These are phyloP conservation scores for Fusarium xylarioides DNA, from an alignment of 2,329 filamentous ascomycete species.

Conservation along the genomic window DNA sequence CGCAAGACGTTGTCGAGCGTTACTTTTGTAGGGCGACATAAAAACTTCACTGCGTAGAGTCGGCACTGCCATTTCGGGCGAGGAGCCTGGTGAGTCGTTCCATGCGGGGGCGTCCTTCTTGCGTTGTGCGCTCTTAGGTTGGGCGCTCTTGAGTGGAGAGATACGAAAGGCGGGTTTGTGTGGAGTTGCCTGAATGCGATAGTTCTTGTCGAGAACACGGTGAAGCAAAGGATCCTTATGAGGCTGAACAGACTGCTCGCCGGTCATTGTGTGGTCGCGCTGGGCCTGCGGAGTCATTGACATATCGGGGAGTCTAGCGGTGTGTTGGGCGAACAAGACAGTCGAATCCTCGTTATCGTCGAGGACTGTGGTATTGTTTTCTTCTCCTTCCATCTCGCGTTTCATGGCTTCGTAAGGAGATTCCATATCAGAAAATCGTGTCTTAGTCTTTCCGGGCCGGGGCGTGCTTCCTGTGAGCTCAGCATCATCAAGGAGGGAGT, in stretches of 20 bases:
- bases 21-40: constrained; percentile 72
- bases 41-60: constrained; percentile 88
- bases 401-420: constrained; percentile 81
- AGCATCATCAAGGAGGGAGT: constrained; percentile 74
- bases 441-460: constrained; percentile 61
- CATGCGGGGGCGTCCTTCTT: constrained; percentile 53
- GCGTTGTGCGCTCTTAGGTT: constrained; percentile 48
- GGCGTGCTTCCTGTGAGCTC: constrained; percentile 75
- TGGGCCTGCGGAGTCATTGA: constrained; percentile 70
- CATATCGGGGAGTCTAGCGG: constrained; percentile 67
- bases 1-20: constrained; percentile 53
- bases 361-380: constrained; percentile 49
- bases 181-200: constrained; percentile 91
- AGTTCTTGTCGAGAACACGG: constrained; percentile 93
- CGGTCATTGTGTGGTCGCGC: constrained; percentile 39
- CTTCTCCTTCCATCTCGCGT: constrained; percentile 67
- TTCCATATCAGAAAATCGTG: constrained; percentile 71
- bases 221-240: constrained; percentile 83
- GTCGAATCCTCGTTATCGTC: constrained; percentile 57
- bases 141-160: constrained; percentile 56
- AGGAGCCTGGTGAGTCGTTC: constrained; percentile 72
- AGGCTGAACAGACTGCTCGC: constrained; percentile 48
- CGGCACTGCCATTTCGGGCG: constrained; percentile 81
- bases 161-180: constrained; percentile 64
- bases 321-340: constrained; percentile 61